Base-by-base conservation (phyloP, 1,284 basidiomycete species). In the Kalmanozyma brasiliensis region DNA sequence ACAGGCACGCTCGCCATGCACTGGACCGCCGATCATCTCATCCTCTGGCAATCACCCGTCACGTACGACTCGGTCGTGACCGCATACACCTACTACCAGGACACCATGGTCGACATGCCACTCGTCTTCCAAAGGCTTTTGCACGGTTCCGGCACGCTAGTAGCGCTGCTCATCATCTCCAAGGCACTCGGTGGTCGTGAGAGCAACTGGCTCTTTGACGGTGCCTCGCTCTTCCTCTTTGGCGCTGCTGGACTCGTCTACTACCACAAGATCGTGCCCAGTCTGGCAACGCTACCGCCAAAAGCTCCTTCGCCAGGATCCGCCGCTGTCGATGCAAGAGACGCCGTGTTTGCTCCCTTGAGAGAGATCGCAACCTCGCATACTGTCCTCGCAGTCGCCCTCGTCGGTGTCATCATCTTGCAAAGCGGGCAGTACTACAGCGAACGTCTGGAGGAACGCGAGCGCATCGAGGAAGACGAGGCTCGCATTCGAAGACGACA, bases 151-250 rank as follows among this genome's bases (percentile, higher is more conserved):
- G 75, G 74, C 19, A 62, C 64, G 1, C 26, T 73, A 4, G 75
- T 67, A 34, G 62, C 59, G 0, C 8, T 64, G 11, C 43, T 77
- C 8, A 65, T 80, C 29, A 57, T 71, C 11, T 62, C 58, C 37
- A 80, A 81, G 46, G 72, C 76, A 5, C 46, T 74, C 29, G 72
- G 73, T 19, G 76, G 80, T 19, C 59, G 67, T 13, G 76, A 81
- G 42, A 79, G 74, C 61, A 82, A 82, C 52, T 79, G 76, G 80
- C 74, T 82, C 32, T 82, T 82, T 44, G 80, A 82, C 32, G 80
- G 80, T 5, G 80, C 80, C 10, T 79, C 76, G 24, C 69, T 82
- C 19, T 82, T 81, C 65, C 74, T 81, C 35, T 77, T 81, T 26
- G 72, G 72, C n/a, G 74, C 80, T 13, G 61, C 63, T 0, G 74